Percentiles rank a stretch among this genome's conserved stretches.
Evolutionary conservation across 164 flowering plant species (phyloP).

Genomic region (Stephania cephalantha): DNA sequence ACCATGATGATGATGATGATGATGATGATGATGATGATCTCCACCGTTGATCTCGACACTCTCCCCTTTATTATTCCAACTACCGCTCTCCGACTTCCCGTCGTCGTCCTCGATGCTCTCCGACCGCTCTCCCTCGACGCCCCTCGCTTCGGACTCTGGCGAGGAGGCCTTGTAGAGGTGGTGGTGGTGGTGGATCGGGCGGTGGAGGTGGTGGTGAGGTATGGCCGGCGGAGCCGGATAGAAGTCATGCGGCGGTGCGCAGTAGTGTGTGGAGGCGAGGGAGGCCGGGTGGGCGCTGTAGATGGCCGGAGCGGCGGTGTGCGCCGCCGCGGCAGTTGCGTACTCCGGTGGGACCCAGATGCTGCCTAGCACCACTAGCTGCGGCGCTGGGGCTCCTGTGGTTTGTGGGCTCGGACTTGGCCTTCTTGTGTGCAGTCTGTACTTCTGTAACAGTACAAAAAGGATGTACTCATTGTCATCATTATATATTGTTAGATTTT

Average conservation of each 20-base stretch:
- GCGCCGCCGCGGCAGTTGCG: conserved; percentile 50
- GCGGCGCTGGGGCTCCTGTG: conserved; percentile 50
- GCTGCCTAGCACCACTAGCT: conserved; percentile 88
- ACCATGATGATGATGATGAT: too few species aligned
- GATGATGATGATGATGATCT: not conserved
- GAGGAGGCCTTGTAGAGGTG: conserved; percentile 48
- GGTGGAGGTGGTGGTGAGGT: conserved; percentile 31
- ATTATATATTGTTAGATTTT: not conserved
- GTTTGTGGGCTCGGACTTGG: conserved; percentile 83
- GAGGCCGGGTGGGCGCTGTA: conserved; percentile 54
- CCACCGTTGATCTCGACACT: conserved; percentile 43
- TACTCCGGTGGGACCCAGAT: conserved; percentile 98
- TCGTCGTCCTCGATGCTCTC: conserved; percentile 71
- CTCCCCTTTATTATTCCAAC: conserved; percentile 57
- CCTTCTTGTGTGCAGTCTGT: conserved; percentile 91
- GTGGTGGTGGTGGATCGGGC: conserved; percentile 59
- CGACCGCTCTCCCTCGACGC: conserved; percentile 43
- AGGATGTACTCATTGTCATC: too few species aligned
- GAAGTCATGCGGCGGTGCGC: conserved; percentile 45
- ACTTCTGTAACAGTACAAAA: conserved; percentile 50
- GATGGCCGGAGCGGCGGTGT: conserved; percentile 36
- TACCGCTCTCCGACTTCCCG: conserved; percentile 75
- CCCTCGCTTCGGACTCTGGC: conserved; percentile 50
- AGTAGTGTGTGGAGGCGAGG: conserved; percentile 47
- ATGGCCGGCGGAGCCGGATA: conserved; percentile 27